Conservation (phyloP, 306 rosid genomes). For the Pterocarpus santalinus region DNA sequence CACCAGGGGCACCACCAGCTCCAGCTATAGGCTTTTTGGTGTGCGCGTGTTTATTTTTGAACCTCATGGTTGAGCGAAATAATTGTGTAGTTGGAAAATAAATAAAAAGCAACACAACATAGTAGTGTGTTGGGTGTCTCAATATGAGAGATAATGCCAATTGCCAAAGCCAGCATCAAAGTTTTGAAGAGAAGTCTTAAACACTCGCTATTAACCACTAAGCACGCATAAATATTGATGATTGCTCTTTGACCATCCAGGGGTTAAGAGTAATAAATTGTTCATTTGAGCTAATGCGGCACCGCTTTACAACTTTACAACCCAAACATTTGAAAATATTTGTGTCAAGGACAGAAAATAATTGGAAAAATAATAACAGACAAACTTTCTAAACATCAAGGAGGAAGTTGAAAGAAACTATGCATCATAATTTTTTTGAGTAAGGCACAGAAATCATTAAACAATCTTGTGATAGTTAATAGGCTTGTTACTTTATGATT, state of each 20-base stretch:
- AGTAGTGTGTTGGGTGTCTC: not conserved
- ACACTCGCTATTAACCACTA: not conserved
- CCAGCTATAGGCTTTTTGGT: constrained; percentile 43
- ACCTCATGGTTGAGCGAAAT: constrained; percentile 49
- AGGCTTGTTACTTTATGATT: constrained; percentile 21
- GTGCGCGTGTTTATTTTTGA: constrained; percentile 53
- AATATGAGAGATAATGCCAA: not conserved
- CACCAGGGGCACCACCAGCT: constrained; percentile 51
- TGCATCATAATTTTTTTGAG: not conserved
- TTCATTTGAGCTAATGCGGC: not conserved
- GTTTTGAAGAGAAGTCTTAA: not conserved
- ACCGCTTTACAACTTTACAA: not conserved
- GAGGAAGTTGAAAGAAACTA: not conserved
- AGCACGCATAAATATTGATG: not conserved
- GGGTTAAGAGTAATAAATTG: not conserved
- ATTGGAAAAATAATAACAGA: no score
- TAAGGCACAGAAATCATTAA: not conserved
- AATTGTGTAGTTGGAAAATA: constrained; percentile 48
- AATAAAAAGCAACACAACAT: not conserved
- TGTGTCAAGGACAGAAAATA: not conserved
- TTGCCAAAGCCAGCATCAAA: not conserved
- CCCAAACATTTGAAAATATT: not conserved
- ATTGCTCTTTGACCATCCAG: constrained; percentile 1
- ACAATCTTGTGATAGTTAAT: constrained; percentile 40
- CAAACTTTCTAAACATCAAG: not conserved